phyloP scores from a whole-genome alignment of 2,329 filamentous ascomycete species.

The Scortechinia acanthostroma region DNA sequence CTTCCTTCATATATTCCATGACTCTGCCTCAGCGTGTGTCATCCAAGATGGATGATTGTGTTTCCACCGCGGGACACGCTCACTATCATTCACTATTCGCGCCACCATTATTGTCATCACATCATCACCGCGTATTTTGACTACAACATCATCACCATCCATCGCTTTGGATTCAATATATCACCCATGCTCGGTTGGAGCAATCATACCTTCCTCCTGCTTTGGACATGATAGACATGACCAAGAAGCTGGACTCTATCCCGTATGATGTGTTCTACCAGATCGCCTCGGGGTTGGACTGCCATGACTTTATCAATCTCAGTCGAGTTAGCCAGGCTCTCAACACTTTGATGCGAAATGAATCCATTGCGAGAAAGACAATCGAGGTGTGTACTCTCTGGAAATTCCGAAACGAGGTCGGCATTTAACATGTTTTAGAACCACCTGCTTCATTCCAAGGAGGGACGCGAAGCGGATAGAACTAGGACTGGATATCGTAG shows the following conservation, averaged over 20 bases:
- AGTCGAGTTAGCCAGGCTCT: constrained; percentile 33
- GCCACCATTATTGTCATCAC: too few relatives aligned
- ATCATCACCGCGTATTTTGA: too few relatives aligned
- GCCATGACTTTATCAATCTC: constrained; percentile 36
- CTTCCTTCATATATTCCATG: too few relatives aligned
- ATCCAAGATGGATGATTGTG: too few relatives aligned
- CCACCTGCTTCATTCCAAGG: background rate
- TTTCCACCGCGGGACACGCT: too few relatives aligned
- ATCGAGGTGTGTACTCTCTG: constrained; percentile 37
- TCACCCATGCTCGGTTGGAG: too few relatives aligned
- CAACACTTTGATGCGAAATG: constrained; percentile 26
- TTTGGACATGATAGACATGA: background rate
- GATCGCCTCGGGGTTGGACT: constrained; percentile 31
- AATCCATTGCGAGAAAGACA: constrained; percentile 32
- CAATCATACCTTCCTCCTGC: too few relatives aligned
- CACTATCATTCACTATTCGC: too few relatives aligned
- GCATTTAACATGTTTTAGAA: too few relatives aligned
- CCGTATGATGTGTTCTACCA: constrained; percentile 43
- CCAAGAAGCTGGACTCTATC: constrained; percentile 11
- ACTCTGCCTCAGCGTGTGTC: too few relatives aligned
- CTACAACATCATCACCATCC: too few relatives aligned
- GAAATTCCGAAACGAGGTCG: background rate
- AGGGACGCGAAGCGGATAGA: background rate
- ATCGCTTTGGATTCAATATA: too few relatives aligned
- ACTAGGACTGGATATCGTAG: constrained; percentile 19